phyloP scores from a whole-genome alignment of 352 stramenopile genomes.

The Pythium aristosporum region DNA sequence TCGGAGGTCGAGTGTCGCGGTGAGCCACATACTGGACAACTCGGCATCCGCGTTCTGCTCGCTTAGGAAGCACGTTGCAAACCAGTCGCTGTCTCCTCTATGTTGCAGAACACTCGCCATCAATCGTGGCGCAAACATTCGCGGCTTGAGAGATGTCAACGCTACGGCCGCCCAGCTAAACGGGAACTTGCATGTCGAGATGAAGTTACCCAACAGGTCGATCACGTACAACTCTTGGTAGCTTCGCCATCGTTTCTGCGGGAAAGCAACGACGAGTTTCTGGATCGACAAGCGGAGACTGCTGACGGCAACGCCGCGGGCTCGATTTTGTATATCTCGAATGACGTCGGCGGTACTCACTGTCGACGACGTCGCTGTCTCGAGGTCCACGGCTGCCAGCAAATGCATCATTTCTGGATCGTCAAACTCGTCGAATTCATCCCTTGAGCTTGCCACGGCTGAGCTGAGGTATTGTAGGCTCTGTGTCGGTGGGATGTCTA shows the following conservation, averaged over 20 bases:
- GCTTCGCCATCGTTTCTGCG: slow-evolving; percentile 21
- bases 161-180: slow-evolving; percentile 64
- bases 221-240: slow-evolving; percentile 66
- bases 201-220: slow-evolving; percentile 59
- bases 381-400: slow-evolving; percentile 46
- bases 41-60: slow-evolving; percentile 52
- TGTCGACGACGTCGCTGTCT: slow-evolving; percentile 11
- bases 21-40: slow-evolving; percentile 60
- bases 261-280: slow-evolving; percentile 56
- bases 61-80: slow-evolving; percentile 61
- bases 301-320: slow-evolving; percentile 1
- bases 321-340: slow-evolving; percentile 5
- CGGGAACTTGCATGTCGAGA: slow-evolving; percentile 55
- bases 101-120: slow-evolving; percentile 61
- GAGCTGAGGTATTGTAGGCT: slow-evolving; percentile 4
- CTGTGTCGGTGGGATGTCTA: background rate
- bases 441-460: background rate
- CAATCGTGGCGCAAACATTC: slow-evolving; percentile 58
- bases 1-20: slow-evolving; percentile 60
- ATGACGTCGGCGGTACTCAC: background rate
- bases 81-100: slow-evolving; percentile 59
- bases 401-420: slow-evolving; percentile 41
- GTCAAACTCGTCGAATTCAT: slow-evolving; percentile 52
- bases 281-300: slow-evolving; percentile 51
- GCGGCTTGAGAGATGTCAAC: slow-evolving; percentile 35